These are phyloP conservation scores for Auricularia cornea DNA, from an alignment of 768 basidiomycete species.

Conservation along the genomic window DNA sequence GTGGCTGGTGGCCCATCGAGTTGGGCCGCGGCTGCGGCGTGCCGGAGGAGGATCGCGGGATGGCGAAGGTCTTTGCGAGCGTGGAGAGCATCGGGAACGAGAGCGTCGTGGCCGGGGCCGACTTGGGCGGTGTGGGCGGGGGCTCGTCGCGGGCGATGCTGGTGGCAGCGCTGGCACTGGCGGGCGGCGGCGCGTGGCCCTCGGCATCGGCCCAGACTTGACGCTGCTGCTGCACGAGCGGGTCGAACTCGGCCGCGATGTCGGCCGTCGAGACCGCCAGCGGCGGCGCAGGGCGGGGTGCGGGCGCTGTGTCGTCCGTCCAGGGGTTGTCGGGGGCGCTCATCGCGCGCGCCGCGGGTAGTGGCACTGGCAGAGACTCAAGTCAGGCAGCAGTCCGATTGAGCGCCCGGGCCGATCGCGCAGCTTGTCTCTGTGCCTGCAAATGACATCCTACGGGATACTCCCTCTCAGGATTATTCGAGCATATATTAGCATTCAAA, in stretches of 20 bases:
- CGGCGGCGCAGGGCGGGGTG: neutral
- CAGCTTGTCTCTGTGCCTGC: too few species aligned
- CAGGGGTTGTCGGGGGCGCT: neutral
- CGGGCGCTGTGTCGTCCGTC: neutral
- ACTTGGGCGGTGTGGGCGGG: conserved; percentile 5
- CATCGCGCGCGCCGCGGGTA: neutral
- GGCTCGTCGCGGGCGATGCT: neutral
- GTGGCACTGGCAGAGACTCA: neutral
- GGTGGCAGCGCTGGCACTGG: neutral
- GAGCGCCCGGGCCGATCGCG: neutral
- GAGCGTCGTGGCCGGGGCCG: conserved; percentile 21
- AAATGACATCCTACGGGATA: too few species aligned
- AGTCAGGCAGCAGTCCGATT: neutral
- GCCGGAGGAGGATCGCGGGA: conserved; percentile 48
- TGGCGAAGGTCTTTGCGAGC: conserved; percentile 42
- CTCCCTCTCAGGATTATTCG: too few species aligned
- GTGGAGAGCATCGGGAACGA: neutral
- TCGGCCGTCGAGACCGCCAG: neutral
- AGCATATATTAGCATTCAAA: too few species aligned
- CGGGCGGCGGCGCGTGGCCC: conserved; percentile 45
- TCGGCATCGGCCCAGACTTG: conserved; percentile 62
- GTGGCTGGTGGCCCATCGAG: neutral
- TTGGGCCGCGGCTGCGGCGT: conserved; percentile 18
- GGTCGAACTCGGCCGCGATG: conserved; percentile 48
- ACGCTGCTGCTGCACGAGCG: conserved; percentile 44